Conservation (phyloP, 1,139 yeast species). For the Taphrina betulina region DNA sequence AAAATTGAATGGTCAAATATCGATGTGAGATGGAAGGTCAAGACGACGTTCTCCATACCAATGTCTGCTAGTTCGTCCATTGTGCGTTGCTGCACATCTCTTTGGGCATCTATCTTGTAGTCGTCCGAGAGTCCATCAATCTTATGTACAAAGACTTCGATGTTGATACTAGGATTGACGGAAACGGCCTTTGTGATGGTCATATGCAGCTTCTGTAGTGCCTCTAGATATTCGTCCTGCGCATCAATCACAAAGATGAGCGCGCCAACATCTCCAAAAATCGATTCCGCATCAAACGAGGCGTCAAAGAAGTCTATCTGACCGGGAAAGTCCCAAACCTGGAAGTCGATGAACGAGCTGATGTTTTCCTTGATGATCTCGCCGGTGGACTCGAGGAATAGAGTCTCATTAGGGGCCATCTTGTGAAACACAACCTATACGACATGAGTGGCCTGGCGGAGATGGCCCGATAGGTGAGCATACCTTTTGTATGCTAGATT, state of each 20-base stretch:
- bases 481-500: constrained; percentile 36
- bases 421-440: constrained; percentile 82
- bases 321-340: constrained; percentile 96
- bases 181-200: constrained; percentile 85
- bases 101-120: constrained; percentile 75
- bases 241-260: constrained; percentile 90
- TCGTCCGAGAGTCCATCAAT: constrained; percentile 94
- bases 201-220: constrained; percentile 81
- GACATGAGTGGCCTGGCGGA: neutral
- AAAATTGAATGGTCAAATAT: constrained; percentile 94
- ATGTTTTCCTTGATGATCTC: constrained; percentile 80
- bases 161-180: constrained; percentile 79
- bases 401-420: constrained; percentile 92
- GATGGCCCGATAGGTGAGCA: neutral
- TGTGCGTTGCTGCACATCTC: constrained; percentile 94
- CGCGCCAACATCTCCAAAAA: constrained; percentile 86
- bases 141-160: constrained; percentile 90
- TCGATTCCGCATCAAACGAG: constrained; percentile 67
- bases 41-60: constrained; percentile 87
- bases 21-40: constrained; percentile 85
- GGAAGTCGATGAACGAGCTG: constrained; percentile 74
- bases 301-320: constrained; percentile 89
- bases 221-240: constrained; percentile 87
- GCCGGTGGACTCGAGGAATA: constrained; percentile 85
- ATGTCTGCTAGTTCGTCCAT: constrained; percentile 88